Evolutionary conservation across 495 filamentous ascomycete species (phyloP), one percentile per base, ranked within the genome.

Genomic region (Umbilicaria muhlenbergii): DNA sequence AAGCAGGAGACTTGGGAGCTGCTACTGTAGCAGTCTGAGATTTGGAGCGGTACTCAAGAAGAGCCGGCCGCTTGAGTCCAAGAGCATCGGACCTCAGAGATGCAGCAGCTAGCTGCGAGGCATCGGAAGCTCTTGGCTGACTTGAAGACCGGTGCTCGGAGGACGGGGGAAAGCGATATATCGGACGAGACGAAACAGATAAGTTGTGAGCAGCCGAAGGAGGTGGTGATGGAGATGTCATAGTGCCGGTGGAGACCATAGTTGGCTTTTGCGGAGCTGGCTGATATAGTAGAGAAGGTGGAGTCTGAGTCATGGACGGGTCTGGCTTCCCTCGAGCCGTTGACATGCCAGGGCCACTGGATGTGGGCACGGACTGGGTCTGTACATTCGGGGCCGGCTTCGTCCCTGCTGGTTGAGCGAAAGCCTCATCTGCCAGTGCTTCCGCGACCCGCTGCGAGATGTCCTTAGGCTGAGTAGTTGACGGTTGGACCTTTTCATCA

Each of bases 161-260:
- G 11, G 67, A 60, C 32, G 72, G 56, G 5, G 77, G 72, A 55
- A 83, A 80, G 39, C 73, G 69, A 48, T 80, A 72, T 32, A 77
- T 69, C n/a, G 74, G 73, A 21, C 71, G 71, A 42, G 43, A 55
- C 14, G 64, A 43, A 36, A 39, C 53, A 4, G 60, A 51, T 16
- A 60, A 69, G 33, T 60, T 51, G 45, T 70, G 64, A 17, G 59
- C 48, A 48, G 64, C 54, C 15, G 60, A 63, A 33, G 77, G 75
- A 17, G 78, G 71, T n/a, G 74, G 69, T 7, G 83, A 68, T 15
- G 75, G 81, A 18, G 79, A 81, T 19, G 89, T 94, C 83, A 92
- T 93, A 2, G 86, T 93, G 31, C 88, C 91, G 11, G 80, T 91
- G 3, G 91, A 95, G n/a, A 94, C 78, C 80, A 91, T 93, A 5